Evolutionary conservation across 2,329 filamentous ascomycete genomes (phyloP), one percentile per base, ranked within the genome.

Genomic region (Hysterium pulicare): DNA sequence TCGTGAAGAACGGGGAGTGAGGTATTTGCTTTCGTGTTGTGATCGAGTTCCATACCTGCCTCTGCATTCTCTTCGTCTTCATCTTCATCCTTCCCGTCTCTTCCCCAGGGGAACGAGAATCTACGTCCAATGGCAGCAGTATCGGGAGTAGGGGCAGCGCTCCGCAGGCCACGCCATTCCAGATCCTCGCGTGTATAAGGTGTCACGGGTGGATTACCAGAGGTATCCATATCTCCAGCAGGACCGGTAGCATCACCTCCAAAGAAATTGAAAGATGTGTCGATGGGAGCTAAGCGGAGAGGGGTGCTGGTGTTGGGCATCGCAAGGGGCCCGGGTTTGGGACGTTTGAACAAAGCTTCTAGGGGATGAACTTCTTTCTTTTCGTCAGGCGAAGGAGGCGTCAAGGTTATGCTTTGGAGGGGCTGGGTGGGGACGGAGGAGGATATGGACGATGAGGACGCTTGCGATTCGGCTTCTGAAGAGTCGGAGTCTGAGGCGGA

Each of bases 61-160:
- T 58, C 54, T 11, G 38, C 52, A 1, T 66, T 69, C 0, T 73
- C 71, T 0, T 77, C 68, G 9, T 73, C 67, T 7, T 74, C 71
- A 1, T 73, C 70, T 1, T 66, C 67, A n/a, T 71, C 69, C 2
- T 69, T 67, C 20, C 64, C 68, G 38, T 51, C 50, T n/a, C 57
- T 59, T 28, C 61, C 52, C 63, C 62, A 68, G 33, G 50, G 69
- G 31, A 76, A 84, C 73, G 49, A 75, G 58, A 84, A 83, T 43
- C 73, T 76, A 21, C 81, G 79, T 31, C 75, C 82, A 2, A 87
- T 82, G 46, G 90, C 82, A 2, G 89, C 89, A 0, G 93, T 97
- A 61, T 98, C 93, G 0, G 93, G 93, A 0, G 93, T 98, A 0
- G 93, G 93, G 2, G 93, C 93, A 5, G 90, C 90, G 61, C 90